A percentile compares a stretch with the other conserved stretches of the same genome.
Conservation (phyloP, 306 rosid species). For the Cicer arietinum region DNA sequence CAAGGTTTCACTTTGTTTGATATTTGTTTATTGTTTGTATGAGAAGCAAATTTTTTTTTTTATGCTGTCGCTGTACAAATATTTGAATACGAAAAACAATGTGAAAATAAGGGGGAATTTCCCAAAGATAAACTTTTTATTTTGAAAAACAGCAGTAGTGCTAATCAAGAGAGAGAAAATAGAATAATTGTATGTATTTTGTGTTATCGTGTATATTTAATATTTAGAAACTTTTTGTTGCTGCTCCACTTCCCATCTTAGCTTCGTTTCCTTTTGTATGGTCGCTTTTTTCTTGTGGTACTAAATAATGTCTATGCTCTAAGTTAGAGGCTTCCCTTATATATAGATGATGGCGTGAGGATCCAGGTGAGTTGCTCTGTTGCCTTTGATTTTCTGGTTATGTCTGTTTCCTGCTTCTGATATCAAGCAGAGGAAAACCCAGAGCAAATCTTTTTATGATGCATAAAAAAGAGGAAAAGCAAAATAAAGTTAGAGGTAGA, state of each 20-base stretch:
- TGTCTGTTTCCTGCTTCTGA: conserved; percentile 38
- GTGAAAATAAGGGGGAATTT: conserved; percentile 5
- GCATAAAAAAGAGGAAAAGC: background rate
- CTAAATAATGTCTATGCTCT: conserved; percentile 38
- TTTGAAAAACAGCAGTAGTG: background rate
- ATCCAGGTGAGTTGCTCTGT: conserved; percentile 59
- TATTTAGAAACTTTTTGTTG: conserved; percentile 24
- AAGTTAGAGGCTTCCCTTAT: conserved; percentile 46
- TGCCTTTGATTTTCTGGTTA: conserved; percentile 28
- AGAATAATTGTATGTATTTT: conserved; percentile 7
- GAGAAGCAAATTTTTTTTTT: background rate
- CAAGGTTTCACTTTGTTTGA: background rate
- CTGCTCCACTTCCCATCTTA: background rate
- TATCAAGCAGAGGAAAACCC: conserved; percentile 23
- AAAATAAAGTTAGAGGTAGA: conserved; percentile 20
- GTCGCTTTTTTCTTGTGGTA: conserved; percentile 32
- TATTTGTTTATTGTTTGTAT: background rate
- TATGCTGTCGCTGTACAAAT: background rate
- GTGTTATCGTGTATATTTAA: background rate
- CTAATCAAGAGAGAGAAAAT: conserved; percentile 1
- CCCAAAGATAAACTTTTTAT: background rate
- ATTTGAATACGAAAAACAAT: conserved; percentile 9
- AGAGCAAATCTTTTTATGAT: background rate
- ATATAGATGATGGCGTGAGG: conserved; percentile 44
- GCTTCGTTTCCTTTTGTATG: conserved; percentile 1